Evolutionary conservation across 441 rosid species (phyloP).

Genomic region (Erodium moschatum): DNA sequence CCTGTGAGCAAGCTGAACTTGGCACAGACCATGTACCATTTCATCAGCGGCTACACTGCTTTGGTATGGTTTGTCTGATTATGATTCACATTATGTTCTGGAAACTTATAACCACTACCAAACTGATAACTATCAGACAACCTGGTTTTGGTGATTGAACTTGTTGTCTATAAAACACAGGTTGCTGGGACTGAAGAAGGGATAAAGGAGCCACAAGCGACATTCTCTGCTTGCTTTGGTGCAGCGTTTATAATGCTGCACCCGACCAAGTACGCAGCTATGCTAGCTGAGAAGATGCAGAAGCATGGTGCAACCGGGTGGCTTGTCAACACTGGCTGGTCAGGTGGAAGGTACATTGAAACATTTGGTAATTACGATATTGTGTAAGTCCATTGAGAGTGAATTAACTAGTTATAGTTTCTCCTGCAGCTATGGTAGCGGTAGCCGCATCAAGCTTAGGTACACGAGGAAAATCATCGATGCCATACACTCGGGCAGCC

Average conservation of each 20-base stretch:
- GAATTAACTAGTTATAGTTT: not conserved
- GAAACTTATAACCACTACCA: too few species aligned
- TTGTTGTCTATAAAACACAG: constrained; percentile 21
- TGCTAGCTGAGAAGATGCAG: constrained; percentile 93
- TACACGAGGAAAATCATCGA: constrained; percentile 75
- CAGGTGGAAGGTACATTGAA: constrained; percentile 68
- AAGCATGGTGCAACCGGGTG: constrained; percentile 86
- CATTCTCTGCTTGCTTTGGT: constrained; percentile 94
- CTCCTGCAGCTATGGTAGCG: constrained; percentile 62
- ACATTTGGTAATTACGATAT: not conserved
- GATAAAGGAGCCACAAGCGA: constrained; percentile 81
- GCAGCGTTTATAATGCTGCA: constrained; percentile 96
- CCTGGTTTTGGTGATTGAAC: constrained; percentile 39
- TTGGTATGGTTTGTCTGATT: constrained; percentile 31
- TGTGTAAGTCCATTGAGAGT: not conserved
- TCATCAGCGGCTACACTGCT: constrained; percentile 93
- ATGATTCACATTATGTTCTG: too few species aligned
- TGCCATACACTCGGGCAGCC: constrained; percentile 76
- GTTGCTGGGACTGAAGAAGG: constrained; percentile 96
- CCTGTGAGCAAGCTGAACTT: constrained; percentile 87
- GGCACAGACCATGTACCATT: constrained; percentile 93
- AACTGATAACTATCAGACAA: too few species aligned
- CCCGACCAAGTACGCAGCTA: constrained; percentile 91
- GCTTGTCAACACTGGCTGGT: constrained; percentile 98
- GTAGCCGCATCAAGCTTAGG: constrained; percentile 75